A percentile compares a stretch with the other conserved stretches of the same genome.
phyloP scores from a whole-genome alignment of 306 rosid species.

The Sicyos edulis region DNA sequence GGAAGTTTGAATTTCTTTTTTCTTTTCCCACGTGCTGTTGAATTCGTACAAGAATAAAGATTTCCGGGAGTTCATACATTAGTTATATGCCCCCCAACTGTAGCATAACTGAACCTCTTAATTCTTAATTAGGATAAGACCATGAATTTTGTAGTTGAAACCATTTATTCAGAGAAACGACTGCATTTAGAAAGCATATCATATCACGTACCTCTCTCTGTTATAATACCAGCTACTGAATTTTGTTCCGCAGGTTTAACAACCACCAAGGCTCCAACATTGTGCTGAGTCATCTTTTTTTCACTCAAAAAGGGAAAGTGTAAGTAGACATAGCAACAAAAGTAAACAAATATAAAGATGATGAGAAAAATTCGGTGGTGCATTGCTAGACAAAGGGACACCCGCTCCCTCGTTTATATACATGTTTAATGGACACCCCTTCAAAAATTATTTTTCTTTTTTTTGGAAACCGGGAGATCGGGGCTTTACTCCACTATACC shows the following conservation, averaged over 20 bases:
- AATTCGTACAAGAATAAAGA: too few relatives aligned
- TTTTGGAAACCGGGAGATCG: too few relatives aligned
- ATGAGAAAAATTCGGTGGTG: background rate
- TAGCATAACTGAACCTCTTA: background rate
- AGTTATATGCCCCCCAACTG: background rate
- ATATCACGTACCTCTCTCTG: constrained; percentile 71
- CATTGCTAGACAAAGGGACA: too few relatives aligned
- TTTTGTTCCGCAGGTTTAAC: constrained; percentile 73
- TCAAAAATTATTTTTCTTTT: too few relatives aligned
- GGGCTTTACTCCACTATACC: too few relatives aligned
- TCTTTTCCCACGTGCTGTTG: background rate
- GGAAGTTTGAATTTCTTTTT: too few relatives aligned
- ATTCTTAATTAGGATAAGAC: background rate
- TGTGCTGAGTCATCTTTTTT: constrained; percentile 85
- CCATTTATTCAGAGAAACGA: background rate
- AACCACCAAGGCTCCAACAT: constrained; percentile 95
- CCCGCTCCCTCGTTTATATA: too few relatives aligned
- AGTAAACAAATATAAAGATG: constrained; percentile 14
- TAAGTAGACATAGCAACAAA: background rate
- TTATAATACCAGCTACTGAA: constrained; percentile 82
- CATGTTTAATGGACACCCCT: too few relatives aligned
- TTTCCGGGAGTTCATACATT: background rate
- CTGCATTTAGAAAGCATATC: background rate
- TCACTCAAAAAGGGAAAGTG: background rate
- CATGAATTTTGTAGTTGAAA: background rate